Evolutionary conservation across 768 basidiomycete species (phyloP).

Genomic region (Phanerochaete carnosa): DNA sequence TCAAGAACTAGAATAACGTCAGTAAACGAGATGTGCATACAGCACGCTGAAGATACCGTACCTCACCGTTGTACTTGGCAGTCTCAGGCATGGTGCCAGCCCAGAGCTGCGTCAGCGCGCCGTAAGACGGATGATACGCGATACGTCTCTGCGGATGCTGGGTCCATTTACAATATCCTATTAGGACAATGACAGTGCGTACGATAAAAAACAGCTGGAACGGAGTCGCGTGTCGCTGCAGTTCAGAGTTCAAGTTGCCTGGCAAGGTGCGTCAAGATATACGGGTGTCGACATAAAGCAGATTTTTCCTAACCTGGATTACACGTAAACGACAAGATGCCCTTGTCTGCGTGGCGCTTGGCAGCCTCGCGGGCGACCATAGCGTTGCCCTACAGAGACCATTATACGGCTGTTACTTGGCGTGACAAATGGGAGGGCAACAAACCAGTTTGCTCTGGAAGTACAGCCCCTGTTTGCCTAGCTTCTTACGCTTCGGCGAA

Average conservation of each 20-base stretch:
- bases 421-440: neutral
- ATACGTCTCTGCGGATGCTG: constrained; percentile 14
- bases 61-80: constrained; percentile 39
- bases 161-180: neutral
- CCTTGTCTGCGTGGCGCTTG: constrained; percentile 40
- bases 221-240: constrained; percentile 6
- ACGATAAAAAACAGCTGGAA: neutral
- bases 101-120: constrained; percentile 24
- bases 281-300: neutral
- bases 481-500: constrained; percentile 18
- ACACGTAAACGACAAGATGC: constrained; percentile 39
- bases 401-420: neutral
- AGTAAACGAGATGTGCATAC: constrained; percentile 9
- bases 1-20: constrained; percentile 13
- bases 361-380: constrained; percentile 45
- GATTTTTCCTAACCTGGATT: constrained; percentile 35
- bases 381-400: constrained; percentile 37
- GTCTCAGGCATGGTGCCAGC: constrained; percentile 39
- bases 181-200: neutral
- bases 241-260: constrained; percentile 20
- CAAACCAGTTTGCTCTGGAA: constrained; percentile 46
- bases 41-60: constrained; percentile 22
- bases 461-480: constrained; percentile 18
- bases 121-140: constrained; percentile 26
- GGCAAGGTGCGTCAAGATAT: neutral